These are phyloP conservation scores for Rhodotorula taiwanensis DNA, from an alignment of 768 basidiomycete genomes.

Conservation along the genomic window DNA sequence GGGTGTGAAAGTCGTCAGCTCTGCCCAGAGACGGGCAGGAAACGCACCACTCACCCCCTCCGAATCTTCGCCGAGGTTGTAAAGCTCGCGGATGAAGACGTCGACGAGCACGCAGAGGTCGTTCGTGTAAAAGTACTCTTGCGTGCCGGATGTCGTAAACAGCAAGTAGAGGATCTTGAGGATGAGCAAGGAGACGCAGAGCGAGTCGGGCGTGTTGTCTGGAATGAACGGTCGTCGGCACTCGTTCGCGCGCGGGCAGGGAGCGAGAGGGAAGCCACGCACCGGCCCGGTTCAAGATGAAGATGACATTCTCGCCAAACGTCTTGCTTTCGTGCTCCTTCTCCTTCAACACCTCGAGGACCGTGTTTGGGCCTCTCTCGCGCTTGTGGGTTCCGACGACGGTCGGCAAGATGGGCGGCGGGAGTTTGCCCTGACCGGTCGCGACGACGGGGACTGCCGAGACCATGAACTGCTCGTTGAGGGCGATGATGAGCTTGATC, in stretches of 20 bases:
- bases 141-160: conserved; percentile 85
- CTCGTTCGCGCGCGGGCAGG: neutral
- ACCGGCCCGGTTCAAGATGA: conserved; percentile 96
- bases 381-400: conserved; percentile 7
- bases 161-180: conserved; percentile 90
- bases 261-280: conserved; percentile 43
- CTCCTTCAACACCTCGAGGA: conserved; percentile 74
- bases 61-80: conserved; percentile 83
- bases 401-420: conserved; percentile 30
- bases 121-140: conserved; percentile 97
- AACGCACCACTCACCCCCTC: conserved; percentile 48
- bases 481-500: conserved; percentile 82
- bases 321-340: conserved; percentile 81
- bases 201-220: conserved; percentile 81
- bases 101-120: conserved; percentile 93
- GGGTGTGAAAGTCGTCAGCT: neutral
- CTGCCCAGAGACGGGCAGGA: neutral
- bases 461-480: conserved; percentile 99
- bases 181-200: conserved; percentile 89
- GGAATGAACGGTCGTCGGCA: neutral
- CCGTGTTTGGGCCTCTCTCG: conserved; percentile 55
- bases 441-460: conserved; percentile 14
- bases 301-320: conserved; percentile 97
- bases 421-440: conserved; percentile 8
- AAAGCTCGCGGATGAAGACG: conserved; percentile 90